Evolutionary conservation across 108 stramenopile genomes (phyloP).

Genomic region (Cylindrotheca closterium): DNA sequence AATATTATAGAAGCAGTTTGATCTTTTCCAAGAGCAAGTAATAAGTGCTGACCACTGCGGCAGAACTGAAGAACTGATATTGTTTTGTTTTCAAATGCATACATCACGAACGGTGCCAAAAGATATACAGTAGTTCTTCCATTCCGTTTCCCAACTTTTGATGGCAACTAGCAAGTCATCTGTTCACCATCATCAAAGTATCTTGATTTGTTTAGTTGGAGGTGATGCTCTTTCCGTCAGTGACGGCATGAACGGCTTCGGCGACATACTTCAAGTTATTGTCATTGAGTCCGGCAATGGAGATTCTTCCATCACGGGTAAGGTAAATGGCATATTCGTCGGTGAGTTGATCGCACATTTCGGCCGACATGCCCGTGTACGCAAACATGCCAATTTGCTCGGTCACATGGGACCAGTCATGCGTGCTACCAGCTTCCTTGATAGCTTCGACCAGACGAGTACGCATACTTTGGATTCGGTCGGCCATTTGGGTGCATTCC

Average conservation of each 20-base stretch:
- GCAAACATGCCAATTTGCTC: conserved; percentile 99
- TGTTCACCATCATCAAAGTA: too few species aligned
- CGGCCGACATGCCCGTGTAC: conserved; percentile 91
- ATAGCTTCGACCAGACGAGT: conserved; percentile 70
- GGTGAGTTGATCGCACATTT: conserved; percentile 89
- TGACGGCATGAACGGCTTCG: conserved; percentile 89
- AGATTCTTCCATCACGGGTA: conserved; percentile 96
- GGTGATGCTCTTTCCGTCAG: conserved; percentile 79
- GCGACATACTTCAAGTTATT: conserved; percentile 94
- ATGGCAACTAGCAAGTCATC: too few species aligned
- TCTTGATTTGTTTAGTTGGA: too few species aligned
- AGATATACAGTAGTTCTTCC: too few species aligned
- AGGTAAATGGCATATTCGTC: conserved; percentile 89
- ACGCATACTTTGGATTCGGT: conserved; percentile 90
- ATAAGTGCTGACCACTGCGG: too few species aligned
- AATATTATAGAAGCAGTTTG: too few species aligned
- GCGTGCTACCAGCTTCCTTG: conserved; percentile 73
- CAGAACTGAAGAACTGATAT: too few species aligned
- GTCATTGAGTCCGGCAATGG: conserved; percentile 96
- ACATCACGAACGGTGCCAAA: too few species aligned
- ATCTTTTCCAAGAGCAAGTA: too few species aligned
- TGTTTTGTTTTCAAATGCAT: too few species aligned
- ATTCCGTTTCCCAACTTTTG: too few species aligned
- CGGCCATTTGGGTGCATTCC: conserved; percentile 93
- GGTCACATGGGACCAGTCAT: conserved; percentile 95